Conservation (phyloP, 345 rosid species). For the Schrenkiella parvula region DNA sequence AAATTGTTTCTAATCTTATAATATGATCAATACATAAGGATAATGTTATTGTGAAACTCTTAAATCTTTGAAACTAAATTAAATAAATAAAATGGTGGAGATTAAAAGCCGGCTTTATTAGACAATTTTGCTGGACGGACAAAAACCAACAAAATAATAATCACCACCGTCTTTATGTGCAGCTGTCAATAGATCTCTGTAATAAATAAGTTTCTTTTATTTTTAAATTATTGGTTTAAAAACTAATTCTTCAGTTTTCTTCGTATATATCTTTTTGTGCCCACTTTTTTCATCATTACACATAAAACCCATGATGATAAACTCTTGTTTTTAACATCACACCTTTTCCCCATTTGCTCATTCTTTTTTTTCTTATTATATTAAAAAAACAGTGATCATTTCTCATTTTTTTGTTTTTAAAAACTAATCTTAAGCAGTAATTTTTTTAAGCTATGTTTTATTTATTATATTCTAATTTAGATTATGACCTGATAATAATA, state of each 20-base stretch:
- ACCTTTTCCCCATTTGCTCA: not conserved
- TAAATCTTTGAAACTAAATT: not conserved
- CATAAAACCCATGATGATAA: not conserved
- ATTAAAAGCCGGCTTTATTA: conserved; percentile 42
- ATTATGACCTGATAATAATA: not conserved
- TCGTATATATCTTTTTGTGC: conserved; percentile 51
- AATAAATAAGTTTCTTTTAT: conserved; percentile 10
- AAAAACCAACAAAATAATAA: conserved; percentile 40
- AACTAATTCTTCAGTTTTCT: conserved; percentile 7
- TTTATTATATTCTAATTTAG: not conserved
- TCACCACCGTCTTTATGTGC: conserved; percentile 49
- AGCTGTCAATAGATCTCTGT: conserved; percentile 40
- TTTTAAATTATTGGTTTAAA: not conserved
- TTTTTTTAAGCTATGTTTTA: not conserved
- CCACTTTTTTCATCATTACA: conserved; percentile 31
- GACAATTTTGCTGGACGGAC: conserved; percentile 54
- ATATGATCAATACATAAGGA: not conserved
- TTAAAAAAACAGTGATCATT: not conserved
- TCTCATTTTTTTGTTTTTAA: not conserved
- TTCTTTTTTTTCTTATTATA: not conserved
- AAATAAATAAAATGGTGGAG: conserved; percentile 30
- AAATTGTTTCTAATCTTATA: too few species aligned
- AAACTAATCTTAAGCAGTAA: not conserved
- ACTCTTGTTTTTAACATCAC: not conserved
- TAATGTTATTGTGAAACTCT: not conserved